Percentiles rank a stretch among this genome's conserved stretches.
Conservation (phyloP, 2,329 filamentous ascomycete species). For the Cladophialophora yegresii region DNA sequence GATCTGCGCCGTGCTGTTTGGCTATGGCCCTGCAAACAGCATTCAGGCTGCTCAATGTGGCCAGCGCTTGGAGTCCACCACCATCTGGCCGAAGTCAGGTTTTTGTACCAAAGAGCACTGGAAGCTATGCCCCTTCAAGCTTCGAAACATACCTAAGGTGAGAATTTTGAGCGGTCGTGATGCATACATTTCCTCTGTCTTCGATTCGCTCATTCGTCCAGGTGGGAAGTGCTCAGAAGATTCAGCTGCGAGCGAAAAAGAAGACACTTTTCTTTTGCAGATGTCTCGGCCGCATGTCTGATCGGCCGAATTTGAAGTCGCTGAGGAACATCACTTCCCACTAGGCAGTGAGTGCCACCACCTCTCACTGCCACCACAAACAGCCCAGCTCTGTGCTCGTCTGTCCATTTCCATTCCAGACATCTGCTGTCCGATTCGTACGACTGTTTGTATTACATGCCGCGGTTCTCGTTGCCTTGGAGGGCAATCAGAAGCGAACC, state of each 20-base stretch:
- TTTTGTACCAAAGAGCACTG: constrained; percentile 1
- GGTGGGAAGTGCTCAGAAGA: neutral
- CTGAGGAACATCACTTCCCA: neutral
- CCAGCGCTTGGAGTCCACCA: constrained; percentile 30
- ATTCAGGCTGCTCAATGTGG: constrained; percentile 29
- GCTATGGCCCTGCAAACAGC: constrained; percentile 29
- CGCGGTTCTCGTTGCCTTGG: neutral
- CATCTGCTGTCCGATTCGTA: neutral
- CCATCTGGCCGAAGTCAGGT: constrained; percentile 18
- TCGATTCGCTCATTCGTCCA: neutral
- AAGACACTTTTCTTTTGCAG: neutral
- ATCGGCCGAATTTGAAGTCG: neutral
- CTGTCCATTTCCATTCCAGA: neutral
- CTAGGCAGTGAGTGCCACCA: neutral
- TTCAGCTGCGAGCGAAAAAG: neutral
- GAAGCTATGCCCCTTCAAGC: neutral
- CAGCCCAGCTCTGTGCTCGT: neutral
- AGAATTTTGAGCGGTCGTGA: constrained; percentile 29
- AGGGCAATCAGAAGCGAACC: neutral
- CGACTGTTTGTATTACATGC: neutral
- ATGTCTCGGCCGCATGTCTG: neutral
- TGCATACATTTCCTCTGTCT: constrained; percentile 10
- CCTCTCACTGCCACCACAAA: neutral
- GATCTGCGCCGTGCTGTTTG: constrained; percentile 20
- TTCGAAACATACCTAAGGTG: constrained; percentile 24